Evolutionary conservation across 2,329 filamentous ascomycete species (phyloP).

Genomic region (Pseudocercospora pini-densiflorae): DNA sequence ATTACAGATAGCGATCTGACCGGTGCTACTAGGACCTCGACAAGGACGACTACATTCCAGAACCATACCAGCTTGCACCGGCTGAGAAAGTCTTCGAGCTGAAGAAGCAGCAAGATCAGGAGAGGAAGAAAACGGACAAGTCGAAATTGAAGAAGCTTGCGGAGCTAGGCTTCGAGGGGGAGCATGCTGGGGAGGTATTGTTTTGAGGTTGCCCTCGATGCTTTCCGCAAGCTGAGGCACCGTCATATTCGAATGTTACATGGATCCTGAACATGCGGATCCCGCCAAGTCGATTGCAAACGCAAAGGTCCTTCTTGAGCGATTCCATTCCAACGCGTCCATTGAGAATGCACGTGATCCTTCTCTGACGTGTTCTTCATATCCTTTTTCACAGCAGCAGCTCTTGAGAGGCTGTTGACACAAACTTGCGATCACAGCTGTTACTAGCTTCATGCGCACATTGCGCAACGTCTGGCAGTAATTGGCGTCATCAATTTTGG

Average conservation of each 20-base stretch:
- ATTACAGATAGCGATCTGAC: slow-evolving; percentile 8
- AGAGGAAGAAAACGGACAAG: slow-evolving; percentile 76
- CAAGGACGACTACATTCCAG: slow-evolving; percentile 84
- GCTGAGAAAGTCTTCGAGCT: slow-evolving; percentile 72
- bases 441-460: background rate
- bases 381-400: background rate
- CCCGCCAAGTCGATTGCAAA: slow-evolving; percentile 20
- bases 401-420: background rate
- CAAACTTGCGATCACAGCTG: background rate
- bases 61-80: slow-evolving; percentile 69
- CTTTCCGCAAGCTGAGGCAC: slow-evolving; percentile 4
- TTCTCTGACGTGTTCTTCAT: background rate
- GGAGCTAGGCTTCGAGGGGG: slow-evolving; percentile 83
- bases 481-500: background rate
- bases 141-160: slow-evolving; percentile 71
- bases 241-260: slow-evolving; percentile 31
- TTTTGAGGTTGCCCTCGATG: slow-evolving; percentile 52
- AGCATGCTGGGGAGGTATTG: slow-evolving; percentile 76
- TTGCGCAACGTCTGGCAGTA: background rate
- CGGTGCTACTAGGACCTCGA: slow-evolving; percentile 72
- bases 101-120: slow-evolving; percentile 71
- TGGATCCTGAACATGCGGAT: slow-evolving; percentile 44
- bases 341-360: background rate
- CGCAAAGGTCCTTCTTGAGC: background rate
- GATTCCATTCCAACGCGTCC: background rate